Base-by-base conservation (phyloP, 768 basidiomycete genomes). In the Sarcodon sp. region DNA sequence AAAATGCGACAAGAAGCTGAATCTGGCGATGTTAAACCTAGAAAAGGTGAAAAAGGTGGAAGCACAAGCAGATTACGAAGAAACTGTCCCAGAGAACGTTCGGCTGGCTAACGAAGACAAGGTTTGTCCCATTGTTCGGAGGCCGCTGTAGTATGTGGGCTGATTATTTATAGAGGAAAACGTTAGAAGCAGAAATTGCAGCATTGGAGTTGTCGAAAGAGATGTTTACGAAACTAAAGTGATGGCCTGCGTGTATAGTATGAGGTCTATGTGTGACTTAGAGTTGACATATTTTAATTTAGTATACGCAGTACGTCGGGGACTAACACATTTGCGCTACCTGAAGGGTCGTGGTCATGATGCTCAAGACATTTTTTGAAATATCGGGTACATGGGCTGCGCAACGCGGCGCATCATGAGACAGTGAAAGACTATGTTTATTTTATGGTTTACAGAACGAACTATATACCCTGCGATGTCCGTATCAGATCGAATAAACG, bases 1-100 rank as follows among this genome's bases (percentile, higher is more conserved):
- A 36, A 97, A 93, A 64, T 81, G 83, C 51, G 79, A 89, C 59
- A 97, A 96, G 77, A 96, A 93, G 65, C 73, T 87, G 2, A 77
- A 83, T 35, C 66, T 91, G 8, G 80, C 78, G 2, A 69, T 72
- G 46, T 53, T 86, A 45, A 83, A 77, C 54, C 66, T 86, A 38
- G 77, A 82, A 47, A 97, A 96, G 69, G 67, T 94, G 35, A 55
- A 67, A 50, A 93, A 91, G 63, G 61, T 79, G 13, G 76, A 83
- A 52, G 69, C 74, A 2, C 81, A 86, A 53, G 67, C 80, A 1
- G 84, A 87, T 57, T 96, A 97, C 61, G 76, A 76, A 57, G 72
- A 72, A 31, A 85, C 83, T 45, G 83, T 94, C 6, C 91, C 92
- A 0, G 79, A 71, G 49, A 78, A 78, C 50, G 90, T 93, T 36